Evolutionary conservation across 2,329 filamentous ascomycete genomes (phyloP).

Genomic region (Teratosphaeria nubilosa): DNA sequence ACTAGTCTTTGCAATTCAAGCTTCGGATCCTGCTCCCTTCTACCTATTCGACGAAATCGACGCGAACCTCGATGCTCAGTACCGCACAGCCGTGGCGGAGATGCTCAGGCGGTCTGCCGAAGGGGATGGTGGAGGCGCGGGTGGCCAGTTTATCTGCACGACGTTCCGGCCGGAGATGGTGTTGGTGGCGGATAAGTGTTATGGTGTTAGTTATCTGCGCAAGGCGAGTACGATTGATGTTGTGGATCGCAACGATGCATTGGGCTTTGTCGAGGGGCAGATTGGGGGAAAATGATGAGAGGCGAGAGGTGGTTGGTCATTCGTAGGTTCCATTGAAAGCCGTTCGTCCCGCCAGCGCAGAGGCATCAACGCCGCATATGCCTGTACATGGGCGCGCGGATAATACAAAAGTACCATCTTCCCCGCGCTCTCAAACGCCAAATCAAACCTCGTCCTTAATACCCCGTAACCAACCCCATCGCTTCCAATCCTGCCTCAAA

Average conservation of each 20-base stretch:
- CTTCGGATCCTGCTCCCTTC: conserved; percentile 93
- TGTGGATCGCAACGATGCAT: conserved; percentile 73
- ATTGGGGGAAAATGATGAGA: conserved; percentile 22
- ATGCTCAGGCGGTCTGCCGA: conserved; percentile 56
- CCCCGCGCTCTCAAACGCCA: no score
- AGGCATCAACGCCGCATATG: no score
- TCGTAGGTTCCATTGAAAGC: no score
- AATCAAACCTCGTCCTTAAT: no score
- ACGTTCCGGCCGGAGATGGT: conserved; percentile 97
- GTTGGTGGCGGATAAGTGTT: conserved; percentile 90
- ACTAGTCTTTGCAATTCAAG: conserved; percentile 96
- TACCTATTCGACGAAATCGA: conserved; percentile 99
- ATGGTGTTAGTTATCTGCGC: conserved; percentile 82
- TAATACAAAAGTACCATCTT: no score
- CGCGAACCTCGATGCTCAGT: conserved; percentile 94
- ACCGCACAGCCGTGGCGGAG: conserved; percentile 86
- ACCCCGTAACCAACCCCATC: no score
- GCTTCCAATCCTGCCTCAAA: no score
- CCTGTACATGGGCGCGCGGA: no score
- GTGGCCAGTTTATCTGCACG: conserved; percentile 83
- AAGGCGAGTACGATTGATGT: conserved; percentile 94
- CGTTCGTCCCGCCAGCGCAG: no score
- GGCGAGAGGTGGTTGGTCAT: no score
- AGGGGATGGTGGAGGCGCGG: conserved; percentile 28
- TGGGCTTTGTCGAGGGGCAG: conserved; percentile 91